Evolutionary conservation across 169 alveolate genomes (phyloP).

Genomic region (Plasmodium vinckei): DNA sequence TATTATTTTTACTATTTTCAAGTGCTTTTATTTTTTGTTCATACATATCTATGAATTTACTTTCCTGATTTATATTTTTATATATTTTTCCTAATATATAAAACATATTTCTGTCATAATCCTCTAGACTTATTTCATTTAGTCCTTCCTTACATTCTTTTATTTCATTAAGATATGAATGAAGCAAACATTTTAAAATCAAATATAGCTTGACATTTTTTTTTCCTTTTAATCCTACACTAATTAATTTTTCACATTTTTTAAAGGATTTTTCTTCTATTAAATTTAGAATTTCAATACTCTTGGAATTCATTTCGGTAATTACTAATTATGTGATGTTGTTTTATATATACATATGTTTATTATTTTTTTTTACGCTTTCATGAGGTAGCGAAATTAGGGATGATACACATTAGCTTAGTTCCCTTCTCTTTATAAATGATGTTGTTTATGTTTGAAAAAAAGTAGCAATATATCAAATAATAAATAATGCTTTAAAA

Average conservation of each 20-base stretch:
- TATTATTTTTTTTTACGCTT: too few species aligned
- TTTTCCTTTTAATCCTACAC: conserved; percentile 34
- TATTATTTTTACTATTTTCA: conserved; percentile 3
- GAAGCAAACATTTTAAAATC: conserved; percentile 44
- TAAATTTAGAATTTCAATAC: conserved; percentile 36
- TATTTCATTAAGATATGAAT: conserved; percentile 48
- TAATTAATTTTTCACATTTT: conserved; percentile 43
- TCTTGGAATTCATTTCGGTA: conserved; percentile 48
- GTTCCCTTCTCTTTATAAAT: too few species aligned
- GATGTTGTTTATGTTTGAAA: too few species aligned
- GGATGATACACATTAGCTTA: too few species aligned
- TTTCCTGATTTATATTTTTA: conserved; percentile 39
- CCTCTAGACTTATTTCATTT: conserved; percentile 16
- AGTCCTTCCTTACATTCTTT: conserved; percentile 31
- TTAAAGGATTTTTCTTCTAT: conserved; percentile 62
- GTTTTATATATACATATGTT: too few species aligned
- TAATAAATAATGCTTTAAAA: too few species aligned
- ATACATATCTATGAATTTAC: conserved; percentile 32
- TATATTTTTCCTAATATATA: conserved; percentile 42
- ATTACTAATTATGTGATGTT: too few species aligned
- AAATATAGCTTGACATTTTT: conserved; percentile 52
- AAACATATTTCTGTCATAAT: conserved; percentile 29
- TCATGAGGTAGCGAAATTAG: too few species aligned
- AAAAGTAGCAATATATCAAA: too few species aligned
- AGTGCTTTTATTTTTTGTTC: conserved; percentile 20